Evolutionary conservation across 176 grass and related monocot genomes (phyloP).

Genomic region (Eremochloa ophiuroides): DNA sequence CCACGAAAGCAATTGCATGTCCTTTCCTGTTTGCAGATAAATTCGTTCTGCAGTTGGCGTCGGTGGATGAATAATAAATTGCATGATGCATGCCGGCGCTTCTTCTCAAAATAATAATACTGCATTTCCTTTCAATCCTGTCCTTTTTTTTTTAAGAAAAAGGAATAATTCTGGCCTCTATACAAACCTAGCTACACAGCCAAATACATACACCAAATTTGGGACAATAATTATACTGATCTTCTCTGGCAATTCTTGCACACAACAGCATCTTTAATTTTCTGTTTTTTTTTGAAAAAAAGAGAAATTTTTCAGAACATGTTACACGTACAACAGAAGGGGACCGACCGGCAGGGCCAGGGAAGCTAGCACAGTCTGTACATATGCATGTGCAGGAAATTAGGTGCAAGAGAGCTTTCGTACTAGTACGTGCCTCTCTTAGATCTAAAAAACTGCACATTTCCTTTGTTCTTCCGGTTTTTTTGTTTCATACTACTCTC

Average conservation of each 20-base stretch:
- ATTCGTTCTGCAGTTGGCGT: neutral
- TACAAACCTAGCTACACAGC: neutral
- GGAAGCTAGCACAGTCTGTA: neutral
- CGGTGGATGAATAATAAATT: neutral
- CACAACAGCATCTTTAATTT: neutral
- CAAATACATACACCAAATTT: neutral
- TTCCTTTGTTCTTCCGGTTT: too few species aligned
- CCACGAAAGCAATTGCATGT: neutral
- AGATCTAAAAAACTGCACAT: too few species aligned
- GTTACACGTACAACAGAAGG: neutral
- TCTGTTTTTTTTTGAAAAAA: neutral
- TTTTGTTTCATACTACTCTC: too few species aligned
- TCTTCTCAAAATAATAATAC: neutral
- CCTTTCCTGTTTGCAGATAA: neutral
- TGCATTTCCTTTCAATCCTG: too few species aligned
- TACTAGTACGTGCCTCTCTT: neutral
- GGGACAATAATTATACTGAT: neutral
- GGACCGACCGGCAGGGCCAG: neutral
- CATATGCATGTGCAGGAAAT: neutral
- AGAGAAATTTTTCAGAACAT: neutral
- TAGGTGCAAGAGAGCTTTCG: slow-evolving; percentile 19
- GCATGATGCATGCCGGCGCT: neutral
- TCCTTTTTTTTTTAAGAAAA: too few species aligned
- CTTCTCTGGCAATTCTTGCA: neutral
- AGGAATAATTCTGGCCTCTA: neutral